Evolutionary conservation across 768 basidiomycete species (phyloP).

Genomic region (Boletales sp.): DNA sequence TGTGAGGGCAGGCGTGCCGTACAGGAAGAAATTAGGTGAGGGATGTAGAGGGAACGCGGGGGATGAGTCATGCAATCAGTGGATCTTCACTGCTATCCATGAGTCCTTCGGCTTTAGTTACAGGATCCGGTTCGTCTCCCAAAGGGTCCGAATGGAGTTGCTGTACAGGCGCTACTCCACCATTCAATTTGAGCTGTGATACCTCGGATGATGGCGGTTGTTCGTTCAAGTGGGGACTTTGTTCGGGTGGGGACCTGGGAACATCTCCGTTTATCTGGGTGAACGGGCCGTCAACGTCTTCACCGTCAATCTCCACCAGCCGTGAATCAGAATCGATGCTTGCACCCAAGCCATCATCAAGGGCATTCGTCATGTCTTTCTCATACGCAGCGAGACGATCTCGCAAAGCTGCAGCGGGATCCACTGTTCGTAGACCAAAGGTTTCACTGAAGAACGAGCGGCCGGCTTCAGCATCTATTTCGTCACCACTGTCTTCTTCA

Average conservation of each 20-base stretch:
- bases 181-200: conserved; percentile 45
- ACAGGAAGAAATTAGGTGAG: conserved; percentile 6
- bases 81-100: conserved; percentile 65
- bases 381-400: conserved; percentile 64
- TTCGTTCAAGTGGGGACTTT: conserved; percentile 19
- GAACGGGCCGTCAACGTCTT: conserved; percentile 30
- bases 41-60: not conserved
- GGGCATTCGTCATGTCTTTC: conserved; percentile 39
- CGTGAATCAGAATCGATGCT: conserved; percentile 16
- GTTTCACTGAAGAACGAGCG: conserved; percentile 50
- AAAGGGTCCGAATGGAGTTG: conserved; percentile 50
- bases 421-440: conserved; percentile 43
- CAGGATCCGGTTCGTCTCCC: conserved; percentile 53
- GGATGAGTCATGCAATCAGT: conserved; percentile 32
- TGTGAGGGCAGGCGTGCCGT: conserved; percentile 6
- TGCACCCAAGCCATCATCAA: conserved; percentile 25
- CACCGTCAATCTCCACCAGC: conserved; percentile 34
- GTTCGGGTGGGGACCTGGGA: conserved; percentile 25
- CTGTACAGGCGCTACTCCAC: conserved; percentile 41
- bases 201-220: conserved; percentile 37
- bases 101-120: conserved; percentile 59
- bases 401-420: conserved; percentile 55
- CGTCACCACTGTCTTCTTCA: conserved; percentile 56
- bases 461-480: conserved; percentile 31
- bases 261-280: conserved; percentile 32